These are phyloP conservation scores for Pestalotiopsis fici DNA, from an alignment of 2,329 filamentous ascomycete genomes.

Conservation along the genomic window DNA sequence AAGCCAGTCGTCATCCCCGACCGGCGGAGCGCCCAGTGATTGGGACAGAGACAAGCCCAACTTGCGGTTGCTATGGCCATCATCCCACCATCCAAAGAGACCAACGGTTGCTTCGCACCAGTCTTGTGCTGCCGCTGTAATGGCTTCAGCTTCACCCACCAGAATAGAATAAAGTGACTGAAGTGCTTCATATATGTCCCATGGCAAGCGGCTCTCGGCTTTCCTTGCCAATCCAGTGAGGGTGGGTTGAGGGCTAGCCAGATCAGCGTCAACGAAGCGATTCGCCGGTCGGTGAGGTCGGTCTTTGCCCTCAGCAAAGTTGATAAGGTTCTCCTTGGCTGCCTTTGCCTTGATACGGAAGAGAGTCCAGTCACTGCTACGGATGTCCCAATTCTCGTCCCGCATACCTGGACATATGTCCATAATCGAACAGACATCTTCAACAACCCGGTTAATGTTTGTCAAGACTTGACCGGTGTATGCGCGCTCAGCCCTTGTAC, in stretches of 20 bases:
- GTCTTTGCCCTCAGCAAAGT: constrained; percentile 77
- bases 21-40: constrained; percentile 33
- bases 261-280: constrained; percentile 33
- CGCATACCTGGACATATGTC: constrained; percentile 70
- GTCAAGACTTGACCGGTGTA: constrained; percentile 78
- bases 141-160: constrained; percentile 73
- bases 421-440: constrained; percentile 68
- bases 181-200: constrained; percentile 86
- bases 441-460: constrained; percentile 73
- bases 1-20: constrained; percentile 68
- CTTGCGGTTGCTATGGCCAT: constrained; percentile 52
- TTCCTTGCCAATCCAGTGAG: constrained; percentile 70
- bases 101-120: constrained; percentile 90
- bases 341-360: constrained; percentile 77
- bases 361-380: constrained; percentile 77
- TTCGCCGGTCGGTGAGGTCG: constrained; percentile 33
- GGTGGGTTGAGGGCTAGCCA: constrained; percentile 39
- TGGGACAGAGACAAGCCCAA: constrained; percentile 34
- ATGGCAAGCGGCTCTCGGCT: constrained; percentile 85
- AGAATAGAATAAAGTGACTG: constrained; percentile 79
- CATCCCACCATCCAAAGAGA: constrained; percentile 90
- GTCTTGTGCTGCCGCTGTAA: constrained; percentile 78
- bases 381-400: constrained; percentile 76
- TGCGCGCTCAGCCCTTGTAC: constrained; percentile 62
- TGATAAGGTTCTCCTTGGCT: constrained; percentile 69